These are phyloP conservation scores for Cutaneotrichosporon sp. DNA, from an alignment of 1,284 basidiomycete genomes.

Conservation along the genomic window DNA sequence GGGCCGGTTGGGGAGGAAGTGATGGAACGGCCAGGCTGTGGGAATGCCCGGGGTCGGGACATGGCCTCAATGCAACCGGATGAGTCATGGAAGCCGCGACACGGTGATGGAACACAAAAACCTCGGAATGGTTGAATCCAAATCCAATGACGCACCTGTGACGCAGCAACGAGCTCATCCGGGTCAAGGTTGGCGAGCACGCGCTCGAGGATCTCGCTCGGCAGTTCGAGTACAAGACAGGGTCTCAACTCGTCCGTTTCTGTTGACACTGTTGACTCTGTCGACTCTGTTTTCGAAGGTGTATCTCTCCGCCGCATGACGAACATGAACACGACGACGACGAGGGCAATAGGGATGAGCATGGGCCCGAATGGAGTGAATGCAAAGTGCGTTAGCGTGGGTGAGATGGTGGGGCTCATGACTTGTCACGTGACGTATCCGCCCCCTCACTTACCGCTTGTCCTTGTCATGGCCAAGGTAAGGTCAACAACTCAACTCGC, in stretches of 20 bases:
- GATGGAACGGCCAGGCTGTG: neutral
- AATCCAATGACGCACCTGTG: constrained; percentile 1
- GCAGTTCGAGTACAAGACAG: constrained; percentile 8
- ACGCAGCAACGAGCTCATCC: neutral
- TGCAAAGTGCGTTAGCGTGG: neutral
- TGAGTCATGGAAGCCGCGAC: too few species aligned
- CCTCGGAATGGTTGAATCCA: too few species aligned
- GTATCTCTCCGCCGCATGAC: neutral
- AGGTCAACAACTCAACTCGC: neutral
- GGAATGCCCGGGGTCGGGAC: too few species aligned
- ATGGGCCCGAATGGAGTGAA: neutral
- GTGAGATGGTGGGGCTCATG: neutral
- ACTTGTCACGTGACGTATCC: neutral
- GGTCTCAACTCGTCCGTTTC: neutral
- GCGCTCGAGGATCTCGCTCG: constrained; percentile 16
- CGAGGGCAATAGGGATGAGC: neutral
- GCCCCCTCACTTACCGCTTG: neutral
- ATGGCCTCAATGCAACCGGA: too few species aligned
- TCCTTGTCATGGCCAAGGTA: too few species aligned
- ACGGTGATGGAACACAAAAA: neutral
- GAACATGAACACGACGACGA: neutral
- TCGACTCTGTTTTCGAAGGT: neutral
- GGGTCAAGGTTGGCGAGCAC: constrained; percentile 5
- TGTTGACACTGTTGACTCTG: too few species aligned
- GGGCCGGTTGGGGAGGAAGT: too few species aligned